phyloP scores from a whole-genome alignment of 805 yeast genomes.

The Monosporozyma yasuniensis region DNA sequence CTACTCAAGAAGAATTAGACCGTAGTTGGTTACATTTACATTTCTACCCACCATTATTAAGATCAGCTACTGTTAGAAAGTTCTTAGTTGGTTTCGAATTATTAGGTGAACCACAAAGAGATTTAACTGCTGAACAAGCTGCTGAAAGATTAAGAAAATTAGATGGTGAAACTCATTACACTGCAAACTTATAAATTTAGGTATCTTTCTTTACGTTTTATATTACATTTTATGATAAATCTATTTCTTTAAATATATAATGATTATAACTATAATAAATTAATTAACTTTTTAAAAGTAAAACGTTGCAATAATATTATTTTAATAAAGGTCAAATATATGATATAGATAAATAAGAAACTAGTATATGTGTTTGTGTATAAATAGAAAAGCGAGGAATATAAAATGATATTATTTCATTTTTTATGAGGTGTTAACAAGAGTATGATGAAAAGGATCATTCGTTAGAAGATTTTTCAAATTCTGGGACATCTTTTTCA shows the following conservation, averaged over 20 bases:
- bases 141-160: conserved; percentile 36
- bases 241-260: not conserved
- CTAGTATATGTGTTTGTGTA: too few species aligned
- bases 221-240: not conserved
- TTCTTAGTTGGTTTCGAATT: conserved; percentile 66
- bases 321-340: not conserved
- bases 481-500: conserved; percentile 8
- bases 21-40: conserved; percentile 61
- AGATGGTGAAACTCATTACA: conserved; percentile 29
- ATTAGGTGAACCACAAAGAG: conserved; percentile 57
- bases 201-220: not conserved
- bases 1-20: conserved; percentile 35
- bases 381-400: not conserved
- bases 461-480: conserved; percentile 4
- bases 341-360: not conserved
- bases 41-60: conserved; percentile 67
- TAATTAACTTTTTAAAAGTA: not conserved
- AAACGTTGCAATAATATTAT: not conserved
- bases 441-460: not conserved
- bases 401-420: not conserved
- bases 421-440: too few species aligned
- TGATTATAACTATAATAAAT: not conserved
- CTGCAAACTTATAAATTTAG: conserved; percentile 36
- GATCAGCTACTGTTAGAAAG: conserved; percentile 68
- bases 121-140: conserved; percentile 28